A percentile compares a stretch with the other conserved stretches of the same genome.
Evolutionary conservation across 805 yeast genomes (phyloP).

Genomic region (Vanderwaltozyma polyspora): DNA sequence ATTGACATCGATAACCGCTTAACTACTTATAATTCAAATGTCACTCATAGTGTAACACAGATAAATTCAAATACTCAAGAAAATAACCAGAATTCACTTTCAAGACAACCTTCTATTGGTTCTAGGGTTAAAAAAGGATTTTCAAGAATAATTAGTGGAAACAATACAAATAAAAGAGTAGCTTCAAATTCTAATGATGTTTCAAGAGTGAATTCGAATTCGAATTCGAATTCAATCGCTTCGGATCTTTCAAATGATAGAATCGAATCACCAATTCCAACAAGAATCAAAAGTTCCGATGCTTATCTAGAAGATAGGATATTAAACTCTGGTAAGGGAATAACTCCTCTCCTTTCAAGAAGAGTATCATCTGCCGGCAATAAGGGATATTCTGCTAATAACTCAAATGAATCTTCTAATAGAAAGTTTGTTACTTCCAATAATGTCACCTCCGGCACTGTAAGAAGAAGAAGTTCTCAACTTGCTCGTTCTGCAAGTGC

Average conservation of each 20-base stretch:
- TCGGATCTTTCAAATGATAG: too few relatives aligned
- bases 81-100: background rate
- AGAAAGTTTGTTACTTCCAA: too few relatives aligned
- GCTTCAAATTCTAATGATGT: conserved; percentile 5
- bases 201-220: background rate
- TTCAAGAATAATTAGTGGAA: conserved; percentile 19
- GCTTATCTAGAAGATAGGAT: background rate
- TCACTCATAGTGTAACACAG: conserved; percentile 8
- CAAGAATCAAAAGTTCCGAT: background rate
- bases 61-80: conserved; percentile 2
- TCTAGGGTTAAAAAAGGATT: conserved; percentile 20
- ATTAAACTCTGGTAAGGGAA: too few relatives aligned
- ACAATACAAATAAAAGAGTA: conserved; percentile 8
- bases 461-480: background rate
- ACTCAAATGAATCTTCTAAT: background rate
- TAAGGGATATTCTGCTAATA: background rate
- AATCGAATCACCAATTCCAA: background rate
- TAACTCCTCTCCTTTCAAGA: too few relatives aligned
- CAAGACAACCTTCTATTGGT: conserved; percentile 18
- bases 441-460: too few relatives aligned
- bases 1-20: background rate
- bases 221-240: too few relatives aligned
- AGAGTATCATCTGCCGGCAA: background rate
- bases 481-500: background rate
- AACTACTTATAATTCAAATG: conserved; percentile 1